phyloP scores from a whole-genome alignment of 176 grass and related monocot species.

The Rhipidocladum racemiflorum region DNA sequence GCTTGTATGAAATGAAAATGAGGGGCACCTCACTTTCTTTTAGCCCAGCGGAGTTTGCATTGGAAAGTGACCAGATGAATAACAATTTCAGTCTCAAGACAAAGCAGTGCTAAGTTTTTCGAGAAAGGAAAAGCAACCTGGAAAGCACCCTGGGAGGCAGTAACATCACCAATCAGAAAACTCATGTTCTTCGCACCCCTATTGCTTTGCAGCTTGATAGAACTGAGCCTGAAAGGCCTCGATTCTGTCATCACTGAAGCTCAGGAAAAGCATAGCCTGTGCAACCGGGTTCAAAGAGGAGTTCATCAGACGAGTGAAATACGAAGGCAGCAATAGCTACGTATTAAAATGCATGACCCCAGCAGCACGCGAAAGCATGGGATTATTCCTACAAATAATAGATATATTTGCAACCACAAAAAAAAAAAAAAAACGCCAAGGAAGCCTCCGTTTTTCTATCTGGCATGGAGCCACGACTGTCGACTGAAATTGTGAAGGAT shows the following conservation, averaged over 20 bases:
- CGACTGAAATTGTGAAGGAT: background rate
- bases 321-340: background rate
- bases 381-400: background rate
- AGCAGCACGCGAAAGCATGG: background rate
- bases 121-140: conserved; percentile 32
- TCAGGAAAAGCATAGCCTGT: conserved; percentile 65
- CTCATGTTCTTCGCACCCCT: conserved; percentile 42
- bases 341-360: background rate
- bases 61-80: background rate
- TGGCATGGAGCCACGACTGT: background rate
- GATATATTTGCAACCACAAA: background rate
- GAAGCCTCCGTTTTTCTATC: background rate
- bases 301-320: too few species aligned
- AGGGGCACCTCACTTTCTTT: conserved; percentile 53
- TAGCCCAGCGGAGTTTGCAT: conserved; percentile 29
- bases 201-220: conserved; percentile 36
- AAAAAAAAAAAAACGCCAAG: background rate
- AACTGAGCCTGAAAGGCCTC: conserved; percentile 38
- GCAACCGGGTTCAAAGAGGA: background rate
- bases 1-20: conserved; percentile 45
- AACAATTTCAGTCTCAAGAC: background rate
- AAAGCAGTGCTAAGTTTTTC: background rate
- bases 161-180: conserved; percentile 55
- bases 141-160: conserved; percentile 44
- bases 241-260: conserved; percentile 33